phyloP scores from a whole-genome alignment of 305 asterid species.

The Galium porrigens region DNA sequence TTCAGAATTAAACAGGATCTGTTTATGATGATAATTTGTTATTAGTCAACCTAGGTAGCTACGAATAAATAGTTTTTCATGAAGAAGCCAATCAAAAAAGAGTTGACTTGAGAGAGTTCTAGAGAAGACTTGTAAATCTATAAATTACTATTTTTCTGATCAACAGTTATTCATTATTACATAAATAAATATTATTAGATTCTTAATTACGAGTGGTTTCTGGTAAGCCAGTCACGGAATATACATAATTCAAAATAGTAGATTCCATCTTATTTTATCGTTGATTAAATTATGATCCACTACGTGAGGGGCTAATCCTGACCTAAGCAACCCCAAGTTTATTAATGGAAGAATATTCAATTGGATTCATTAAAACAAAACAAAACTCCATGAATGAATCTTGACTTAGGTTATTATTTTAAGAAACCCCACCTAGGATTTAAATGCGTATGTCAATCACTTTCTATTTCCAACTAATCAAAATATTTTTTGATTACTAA shows the following conservation, averaged over 20 bases:
- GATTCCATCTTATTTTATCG: too few species aligned
- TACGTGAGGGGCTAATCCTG: neutral
- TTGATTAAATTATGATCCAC: neutral
- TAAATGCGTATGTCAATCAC: neutral
- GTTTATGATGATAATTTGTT: neutral
- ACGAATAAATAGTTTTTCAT: neutral
- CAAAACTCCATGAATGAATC: neutral
- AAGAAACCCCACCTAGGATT: neutral
- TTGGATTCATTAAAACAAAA: neutral
- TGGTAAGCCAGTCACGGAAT: neutral
- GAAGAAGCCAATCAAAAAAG: conserved; percentile 1
- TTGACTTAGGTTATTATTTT: neutral
- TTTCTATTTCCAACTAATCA: conserved; percentile 9
- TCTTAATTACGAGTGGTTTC: conserved; percentile 12
- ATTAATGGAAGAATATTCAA: conserved; percentile 4
- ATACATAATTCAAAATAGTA: neutral
- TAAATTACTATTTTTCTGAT: neutral
- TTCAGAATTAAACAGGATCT: neutral
- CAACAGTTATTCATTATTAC: neutral
- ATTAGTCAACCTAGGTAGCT: conserved; percentile 1
- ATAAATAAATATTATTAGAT: conserved; percentile 2
- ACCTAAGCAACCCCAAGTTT: neutral
- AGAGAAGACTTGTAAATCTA: neutral
- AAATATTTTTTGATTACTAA: neutral
- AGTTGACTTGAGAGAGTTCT: neutral